phyloP scores from a whole-genome alignment of 2,329 filamentous ascomycete species.

The Cladosporium colombiae region DNA sequence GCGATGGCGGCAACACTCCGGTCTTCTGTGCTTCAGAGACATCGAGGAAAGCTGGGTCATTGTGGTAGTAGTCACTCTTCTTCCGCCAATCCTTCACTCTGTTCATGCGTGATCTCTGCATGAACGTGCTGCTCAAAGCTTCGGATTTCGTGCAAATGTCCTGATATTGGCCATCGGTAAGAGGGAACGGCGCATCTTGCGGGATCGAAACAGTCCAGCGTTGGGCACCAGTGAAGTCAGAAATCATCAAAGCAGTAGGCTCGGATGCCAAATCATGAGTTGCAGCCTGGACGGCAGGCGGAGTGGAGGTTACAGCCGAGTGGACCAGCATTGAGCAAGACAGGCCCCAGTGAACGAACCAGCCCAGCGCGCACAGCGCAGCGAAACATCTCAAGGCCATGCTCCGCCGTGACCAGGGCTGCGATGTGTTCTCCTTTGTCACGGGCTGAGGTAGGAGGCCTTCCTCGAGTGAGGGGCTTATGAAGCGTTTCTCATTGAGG shows the following conservation, averaged over 20 bases:
- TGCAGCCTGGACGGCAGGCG: slow-evolving; percentile 17
- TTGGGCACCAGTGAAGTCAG: slow-evolving; percentile 62
- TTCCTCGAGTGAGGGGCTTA: slow-evolving; percentile 3
- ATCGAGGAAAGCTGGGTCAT: slow-evolving; percentile 72
- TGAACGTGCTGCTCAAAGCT: slow-evolving; percentile 40
- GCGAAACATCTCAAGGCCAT: slow-evolving; percentile 24
- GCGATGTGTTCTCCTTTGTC: slow-evolving; percentile 18
- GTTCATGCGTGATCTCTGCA: slow-evolving; percentile 34
- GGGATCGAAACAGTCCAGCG: slow-evolving; percentile 85
- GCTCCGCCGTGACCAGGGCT: slow-evolving; percentile 15
- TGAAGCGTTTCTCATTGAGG: slow-evolving; percentile 57
- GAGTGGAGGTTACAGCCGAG: slow-evolving; percentile 19
- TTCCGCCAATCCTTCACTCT: slow-evolving; percentile 47
- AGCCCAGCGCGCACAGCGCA: slow-evolving; percentile 22
- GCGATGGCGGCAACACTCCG: slow-evolving; percentile 47
- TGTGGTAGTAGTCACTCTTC: slow-evolving; percentile 58
- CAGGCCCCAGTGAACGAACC: slow-evolving; percentile 18
- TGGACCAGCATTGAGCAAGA: slow-evolving; percentile 4
- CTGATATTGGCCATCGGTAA: slow-evolving; percentile 65
- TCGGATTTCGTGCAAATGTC: slow-evolving; percentile 64
- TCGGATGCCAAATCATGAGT: slow-evolving; percentile 63
- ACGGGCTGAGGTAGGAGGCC: slow-evolving; percentile 16
- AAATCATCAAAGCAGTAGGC: slow-evolving; percentile 70
- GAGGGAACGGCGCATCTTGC: slow-evolving; percentile 63
- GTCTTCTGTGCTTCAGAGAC: slow-evolving; percentile 68